Evolutionary conservation across 2,329 filamentous ascomycete species (phyloP), one percentile per base, ranked within the genome.

Genomic region (Talaromyces verruculosus): DNA sequence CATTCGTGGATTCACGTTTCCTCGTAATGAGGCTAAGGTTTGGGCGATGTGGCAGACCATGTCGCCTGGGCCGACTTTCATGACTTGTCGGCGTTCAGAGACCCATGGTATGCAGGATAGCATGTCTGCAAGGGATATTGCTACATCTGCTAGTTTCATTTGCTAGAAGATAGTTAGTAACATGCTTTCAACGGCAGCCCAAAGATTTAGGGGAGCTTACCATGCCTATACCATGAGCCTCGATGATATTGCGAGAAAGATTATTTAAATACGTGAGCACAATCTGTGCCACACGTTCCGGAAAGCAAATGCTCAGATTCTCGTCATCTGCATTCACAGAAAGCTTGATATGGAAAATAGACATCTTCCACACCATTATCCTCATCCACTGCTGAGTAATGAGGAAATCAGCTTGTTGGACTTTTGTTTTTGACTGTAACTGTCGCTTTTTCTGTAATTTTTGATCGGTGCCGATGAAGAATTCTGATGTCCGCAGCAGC

Each of bases 341-440:
- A 22, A 66, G 65, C 28, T 66, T 66, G 30, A 66, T 60, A 11
- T 66, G 65, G 22, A 66, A 66, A 10, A 66, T 66, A 15, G 65
- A 66, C 30, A 63, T 66, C 47, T 66, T 66, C 65, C 65, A 66
- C 5, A 66, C 43, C 43, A 66, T 59, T 30, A 66, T 63, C 28
- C 65, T 51, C 65, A 66, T 66, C 65, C 65, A 66, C 35, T 66
- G 65, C 53, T 66, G 65, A 5, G 65, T 66, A 28, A 66, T 66
- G 25, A 66, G 65, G 41, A 66, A 66, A 33, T 66, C 65, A 19
- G 65, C 65, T 55, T 55, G 65, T 39, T 66, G 65, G 35, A 63
- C 58, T 39, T 66, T 33, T 28, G 51, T 58, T 45, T 66, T 66
- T 10, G 60, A 66, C 35, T 66, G 60, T n/a, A 63, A 15, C 22